Percentiles rank a stretch among this genome's conserved stretches.
Conservation (phyloP, 1,284 basidiomycete genomes). For the Trichosporon coremiiforme region DNA sequence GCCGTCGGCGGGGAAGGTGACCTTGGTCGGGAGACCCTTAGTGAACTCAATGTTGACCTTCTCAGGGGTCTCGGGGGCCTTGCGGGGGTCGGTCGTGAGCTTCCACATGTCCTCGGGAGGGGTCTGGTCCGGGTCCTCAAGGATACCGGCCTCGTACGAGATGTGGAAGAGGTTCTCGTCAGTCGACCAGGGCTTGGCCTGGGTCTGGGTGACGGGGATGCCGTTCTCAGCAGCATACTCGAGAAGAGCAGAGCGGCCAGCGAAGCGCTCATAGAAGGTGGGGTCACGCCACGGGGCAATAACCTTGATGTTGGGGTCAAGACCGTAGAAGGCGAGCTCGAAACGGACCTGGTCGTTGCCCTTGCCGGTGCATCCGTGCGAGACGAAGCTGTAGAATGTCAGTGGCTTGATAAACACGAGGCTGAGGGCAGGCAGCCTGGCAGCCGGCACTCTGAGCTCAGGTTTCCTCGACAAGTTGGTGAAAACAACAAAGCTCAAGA, state of each 20-base stretch:
- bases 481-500: neutral
- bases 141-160: slow-evolving; percentile 98
- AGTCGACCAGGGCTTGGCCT: slow-evolving; percentile 98
- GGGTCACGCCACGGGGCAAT: slow-evolving; percentile 97
- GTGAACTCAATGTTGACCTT: slow-evolving; percentile 81
- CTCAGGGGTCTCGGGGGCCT: slow-evolving; percentile 80
- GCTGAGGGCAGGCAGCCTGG: neutral
- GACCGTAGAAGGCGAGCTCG: slow-evolving; percentile 97
- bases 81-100: slow-evolving; percentile 80
- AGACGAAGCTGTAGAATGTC: slow-evolving; percentile 70
- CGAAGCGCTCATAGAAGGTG: slow-evolving; percentile 96
- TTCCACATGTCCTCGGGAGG: slow-evolving; percentile 99
- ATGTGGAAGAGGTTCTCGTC: slow-evolving; percentile 99
- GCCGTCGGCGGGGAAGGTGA: slow-evolving; percentile 61
- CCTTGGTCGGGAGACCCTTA: slow-evolving; percentile 80
- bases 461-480: neutral
- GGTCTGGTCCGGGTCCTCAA: slow-evolving; percentile 94
- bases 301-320: slow-evolving; percentile 98
- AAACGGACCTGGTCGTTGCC: slow-evolving; percentile 99
- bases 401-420: slow-evolving; percentile 25
- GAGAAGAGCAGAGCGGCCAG: slow-evolving; percentile 90
- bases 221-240: slow-evolving; percentile 84
- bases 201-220: slow-evolving; percentile 93
- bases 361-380: slow-evolving; percentile 99
- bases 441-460: neutral